These are phyloP conservation scores for Talaromyces albobiverticillius DNA, from an alignment of 2,329 filamentous ascomycete species.

Conservation along the genomic window DNA sequence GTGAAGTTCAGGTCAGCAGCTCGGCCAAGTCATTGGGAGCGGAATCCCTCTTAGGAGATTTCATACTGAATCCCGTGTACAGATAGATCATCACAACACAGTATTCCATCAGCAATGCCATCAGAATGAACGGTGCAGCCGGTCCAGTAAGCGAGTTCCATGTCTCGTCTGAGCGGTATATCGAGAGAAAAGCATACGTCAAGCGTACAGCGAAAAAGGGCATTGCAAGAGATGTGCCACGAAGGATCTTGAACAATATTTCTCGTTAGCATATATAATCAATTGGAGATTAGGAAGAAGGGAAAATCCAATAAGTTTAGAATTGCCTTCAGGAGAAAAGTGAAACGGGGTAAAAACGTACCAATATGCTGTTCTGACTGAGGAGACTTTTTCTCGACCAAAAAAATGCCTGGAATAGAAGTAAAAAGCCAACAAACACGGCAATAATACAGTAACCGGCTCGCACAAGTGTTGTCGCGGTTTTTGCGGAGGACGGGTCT, in stretches of 20 bases:
- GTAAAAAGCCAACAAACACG: conserved; percentile 18
- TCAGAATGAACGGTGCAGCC: conserved; percentile 21
- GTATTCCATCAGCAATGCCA: conserved; percentile 23
- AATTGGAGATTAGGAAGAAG: too few relatives aligned
- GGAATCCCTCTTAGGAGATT: not conserved
- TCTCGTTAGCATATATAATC: not conserved
- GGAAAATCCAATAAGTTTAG: not conserved
- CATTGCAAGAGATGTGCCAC: conserved; percentile 17
- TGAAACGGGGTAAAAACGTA: conserved; percentile 9
- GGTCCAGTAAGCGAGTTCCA: conserved; percentile 22
- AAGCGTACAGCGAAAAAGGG: conserved; percentile 24
- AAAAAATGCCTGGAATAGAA: conserved; percentile 20
- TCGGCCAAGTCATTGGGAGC: not conserved
- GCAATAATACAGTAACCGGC: conserved; percentile 22
- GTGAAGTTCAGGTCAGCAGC: not conserved
- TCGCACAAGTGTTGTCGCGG: conserved; percentile 19
- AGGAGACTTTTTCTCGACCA: conserved; percentile 17
- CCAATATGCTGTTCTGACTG: conserved; percentile 15
- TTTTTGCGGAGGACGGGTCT: conserved; percentile 14
- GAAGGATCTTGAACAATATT: conserved; percentile 15
- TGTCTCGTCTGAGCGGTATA: conserved; percentile 16
- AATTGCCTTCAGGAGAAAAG: not conserved
- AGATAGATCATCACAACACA: conserved; percentile 19
- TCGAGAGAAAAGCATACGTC: conserved; percentile 23
- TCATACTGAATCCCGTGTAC: conserved; percentile 16